Evolutionary conservation across 139 green algal species (phyloP).

Genomic region (Diplosphaera chodatii): DNA sequence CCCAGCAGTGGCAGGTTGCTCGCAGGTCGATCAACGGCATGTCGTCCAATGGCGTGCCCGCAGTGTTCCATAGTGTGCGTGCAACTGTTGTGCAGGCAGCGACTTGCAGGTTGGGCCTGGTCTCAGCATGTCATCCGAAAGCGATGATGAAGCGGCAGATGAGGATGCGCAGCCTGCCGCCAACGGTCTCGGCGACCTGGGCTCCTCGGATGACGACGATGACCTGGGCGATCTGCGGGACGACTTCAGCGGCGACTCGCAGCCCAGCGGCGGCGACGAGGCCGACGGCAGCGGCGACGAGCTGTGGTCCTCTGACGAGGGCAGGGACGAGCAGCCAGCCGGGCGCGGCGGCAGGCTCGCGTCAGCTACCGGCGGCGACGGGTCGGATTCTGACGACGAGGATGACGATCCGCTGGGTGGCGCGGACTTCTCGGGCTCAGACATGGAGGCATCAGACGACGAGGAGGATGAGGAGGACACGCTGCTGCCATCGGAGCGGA

Average conservation of each 20-base stretch:
- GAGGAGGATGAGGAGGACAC: conserved; percentile 40
- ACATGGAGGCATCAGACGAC: background rate
- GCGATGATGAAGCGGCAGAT: background rate
- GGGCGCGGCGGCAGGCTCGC: too few relatives aligned
- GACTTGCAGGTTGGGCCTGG: background rate
- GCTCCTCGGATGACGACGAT: background rate
- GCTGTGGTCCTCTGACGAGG: conserved; percentile 1
- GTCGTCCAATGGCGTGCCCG: too few relatives aligned
- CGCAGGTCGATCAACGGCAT: too few relatives aligned
- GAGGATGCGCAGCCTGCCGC: too few relatives aligned
- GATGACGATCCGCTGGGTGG: conserved; percentile 2
- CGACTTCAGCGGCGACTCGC: background rate
- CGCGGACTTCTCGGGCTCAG: background rate
- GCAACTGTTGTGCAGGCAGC: background rate
- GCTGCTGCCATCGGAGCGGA: conserved; percentile 47
- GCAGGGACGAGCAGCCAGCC: background rate
- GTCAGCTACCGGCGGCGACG: too few relatives aligned
- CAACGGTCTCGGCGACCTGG: background rate
- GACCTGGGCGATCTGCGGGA: background rate
- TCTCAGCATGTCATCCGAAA: conserved; percentile 4
- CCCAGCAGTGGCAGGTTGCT: too few relatives aligned
- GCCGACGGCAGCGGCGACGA: conserved; percentile 2
- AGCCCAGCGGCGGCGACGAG: background rate
- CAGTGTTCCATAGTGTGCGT: too few relatives aligned
- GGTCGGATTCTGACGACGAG: too few relatives aligned